Base-by-base conservation (phyloP, 2,329 filamentous ascomycete species). In the Colletotrichum higginsianum region DNA sequence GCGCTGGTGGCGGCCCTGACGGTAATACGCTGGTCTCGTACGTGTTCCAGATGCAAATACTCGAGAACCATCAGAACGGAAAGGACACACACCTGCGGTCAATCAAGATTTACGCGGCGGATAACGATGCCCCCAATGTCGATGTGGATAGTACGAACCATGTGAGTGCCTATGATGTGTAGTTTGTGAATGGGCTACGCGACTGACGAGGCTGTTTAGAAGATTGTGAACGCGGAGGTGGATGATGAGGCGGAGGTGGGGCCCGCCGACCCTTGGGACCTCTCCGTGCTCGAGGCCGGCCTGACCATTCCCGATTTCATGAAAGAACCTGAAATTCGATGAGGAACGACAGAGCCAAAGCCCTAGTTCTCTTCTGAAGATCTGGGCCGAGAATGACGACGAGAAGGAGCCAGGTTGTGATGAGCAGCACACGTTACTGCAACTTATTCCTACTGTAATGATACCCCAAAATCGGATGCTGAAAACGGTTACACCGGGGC, bases 21-120 rank as follows among this genome's bases (percentile, higher is more conserved):
- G 92, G 88, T 50, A 93, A 91, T 76, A 93, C 95, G 1, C 88
- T 98, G 21, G 91, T 95, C 72, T 95, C 94, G 18, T 98, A 96
- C 84, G 90, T 98, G 40, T 87, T 99, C 38, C 95, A 98, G 81
- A 91, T 98, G 78, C 91, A 93, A 75, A 92, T 99, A 60, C 89
- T 96, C 62, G 96, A 98, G 84, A 99, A 99, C 79, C 96, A 99
- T 81, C 96, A 99, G 83, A 99, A 99, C 80, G 96, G 96, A 74
- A 99, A 99, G 81, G 96, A 99, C 80, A 99, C 96, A n/a, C 96
- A 99, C 85, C 88, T 99, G 30, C 89, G 96, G 18, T 96, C 95
- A 2, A 89, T 99, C 81, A 97, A 98, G 84, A 92, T 98, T 12
- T 99, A 90, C 75, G 89, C 89, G 1, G 83, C 89, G 21, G 87